Conservation (phyloP, 2,329 filamentous ascomycete species). For the Didymella keratinophila region DNA sequence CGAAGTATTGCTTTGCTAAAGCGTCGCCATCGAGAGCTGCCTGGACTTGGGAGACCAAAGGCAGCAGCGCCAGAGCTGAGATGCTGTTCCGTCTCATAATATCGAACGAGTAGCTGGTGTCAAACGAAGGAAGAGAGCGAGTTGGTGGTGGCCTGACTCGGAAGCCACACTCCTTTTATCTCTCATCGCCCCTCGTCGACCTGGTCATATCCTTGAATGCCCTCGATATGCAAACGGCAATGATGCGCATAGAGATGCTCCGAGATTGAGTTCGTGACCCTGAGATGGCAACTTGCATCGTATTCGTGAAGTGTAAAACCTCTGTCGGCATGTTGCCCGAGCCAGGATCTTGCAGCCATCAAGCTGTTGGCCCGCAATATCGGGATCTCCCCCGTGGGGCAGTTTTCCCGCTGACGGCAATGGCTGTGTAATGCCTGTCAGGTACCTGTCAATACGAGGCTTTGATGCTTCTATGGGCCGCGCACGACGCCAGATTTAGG, state of each 20-base stretch:
- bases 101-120: not conserved
- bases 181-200: not conserved
- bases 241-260: conserved; percentile 9
- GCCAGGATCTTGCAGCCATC: conserved; percentile 14
- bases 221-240: conserved; percentile 6
- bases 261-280: not conserved
- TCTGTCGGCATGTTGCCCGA: conserved; percentile 12
- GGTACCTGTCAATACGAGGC: not conserved
- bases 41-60: conserved; percentile 11
- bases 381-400: conserved; percentile 10
- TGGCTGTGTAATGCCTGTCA: not conserved
- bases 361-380: conserved; percentile 18
- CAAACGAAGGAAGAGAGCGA: not conserved
- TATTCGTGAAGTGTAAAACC: conserved; percentile 1
- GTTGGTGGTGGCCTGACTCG: not conserved
- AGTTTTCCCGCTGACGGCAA: not conserved
- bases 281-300: conserved; percentile 5
- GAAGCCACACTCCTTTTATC: not conserved
- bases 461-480: not conserved
- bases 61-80: conserved; percentile 2
- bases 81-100: conserved; percentile 9
- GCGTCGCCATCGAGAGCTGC: conserved; percentile 37
- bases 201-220: not conserved
- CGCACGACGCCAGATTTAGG: not conserved
- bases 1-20: conserved; percentile 47